Conservation (phyloP, 1,139 yeast genomes). For the Suhomyces panamericanus region DNA sequence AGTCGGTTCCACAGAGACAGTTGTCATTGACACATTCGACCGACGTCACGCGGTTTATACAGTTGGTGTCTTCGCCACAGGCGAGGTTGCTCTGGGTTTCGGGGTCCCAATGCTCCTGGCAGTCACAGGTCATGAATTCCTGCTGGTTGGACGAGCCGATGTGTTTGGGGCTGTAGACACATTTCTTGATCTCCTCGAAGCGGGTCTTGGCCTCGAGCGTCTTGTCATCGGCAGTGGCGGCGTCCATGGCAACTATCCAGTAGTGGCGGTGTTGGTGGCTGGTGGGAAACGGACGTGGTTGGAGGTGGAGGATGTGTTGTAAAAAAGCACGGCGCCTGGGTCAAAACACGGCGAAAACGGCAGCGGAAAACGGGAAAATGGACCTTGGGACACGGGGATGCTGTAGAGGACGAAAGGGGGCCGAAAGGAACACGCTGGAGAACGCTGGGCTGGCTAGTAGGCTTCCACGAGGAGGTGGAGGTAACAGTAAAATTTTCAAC, state of each 20-base stretch:
- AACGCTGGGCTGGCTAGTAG: neutral
- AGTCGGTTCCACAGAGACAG: conserved; percentile 72
- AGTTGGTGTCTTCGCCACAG: conserved; percentile 83
- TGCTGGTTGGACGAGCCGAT: conserved; percentile 70
- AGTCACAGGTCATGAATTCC: conserved; percentile 89
- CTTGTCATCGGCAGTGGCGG: conserved; percentile 35
- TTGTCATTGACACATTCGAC: conserved; percentile 84
- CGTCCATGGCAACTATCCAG: conserved; percentile 4
- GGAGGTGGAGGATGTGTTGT: neutral
- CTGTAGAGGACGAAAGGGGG: neutral
- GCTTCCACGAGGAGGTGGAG: conserved; percentile 1
- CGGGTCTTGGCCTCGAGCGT: conserved; percentile 68
- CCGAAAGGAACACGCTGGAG: neutral
- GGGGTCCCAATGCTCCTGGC: conserved; percentile 53
- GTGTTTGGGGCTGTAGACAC: conserved; percentile 58
- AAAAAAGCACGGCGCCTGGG: neutral
- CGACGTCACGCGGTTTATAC: conserved; percentile 88
- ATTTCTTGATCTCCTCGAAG: conserved; percentile 56
- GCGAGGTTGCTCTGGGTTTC: conserved; percentile 52
- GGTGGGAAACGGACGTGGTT: neutral
- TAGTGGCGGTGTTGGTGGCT: neutral
- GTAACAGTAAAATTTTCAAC: conserved; percentile 2
- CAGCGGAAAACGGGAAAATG: neutral
- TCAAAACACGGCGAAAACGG: neutral
- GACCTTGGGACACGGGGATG: too few species aligned